Evolutionary conservation across 371 early-diverging fungal genomes (phyloP), one percentile per base, ranked within the genome.

Genomic region (Mortierella sp.): DNA sequence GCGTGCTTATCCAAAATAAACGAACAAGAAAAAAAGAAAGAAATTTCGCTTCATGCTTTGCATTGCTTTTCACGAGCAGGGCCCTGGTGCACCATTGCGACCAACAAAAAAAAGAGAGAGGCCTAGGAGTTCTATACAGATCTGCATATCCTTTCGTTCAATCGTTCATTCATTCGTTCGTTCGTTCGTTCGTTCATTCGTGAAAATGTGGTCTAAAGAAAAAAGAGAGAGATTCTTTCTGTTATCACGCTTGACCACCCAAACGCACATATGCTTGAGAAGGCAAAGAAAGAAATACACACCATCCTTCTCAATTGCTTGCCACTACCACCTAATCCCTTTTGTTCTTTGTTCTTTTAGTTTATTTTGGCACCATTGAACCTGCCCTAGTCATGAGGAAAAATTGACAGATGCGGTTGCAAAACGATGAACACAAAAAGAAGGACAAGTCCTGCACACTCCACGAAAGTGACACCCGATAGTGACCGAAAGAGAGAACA

Each of bases 1-100:
- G 68, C 68, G 68, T 68, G 68, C 68, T 68, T 68, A 68, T 68
- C 42, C 68, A 68, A 68, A 68, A 42, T 42, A 38, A 38, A 38
- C 42, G 42, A 38, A 5, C 3, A 38, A 38, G 54, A 60, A 7
- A 55, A 58, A 58, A 60, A 7, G n/a, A 58, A 58, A 58, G 26
- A 14, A 34, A 31, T 63, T 1, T 68, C 68, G 24, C 68, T 68
- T 68, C 63, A 34, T 68, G 24, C 42, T 21, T 42, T 38, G 24
- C 42, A 8, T 42, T 38, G 8, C 68, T 24, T 68, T 68, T 68
- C 68, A 68, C 68, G 44, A 68, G 68, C 38, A 68, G 42, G 42
- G 38, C 68, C 68, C 68, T 68, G 34, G 68, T 68, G 9, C 24
- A 10, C 38, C 38, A 68, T 6, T 5, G 19, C 21, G 9, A 42